Base-by-base conservation (phyloP, 352 stramenopile genomes). In the Globisporangium paroecandrum region DNA sequence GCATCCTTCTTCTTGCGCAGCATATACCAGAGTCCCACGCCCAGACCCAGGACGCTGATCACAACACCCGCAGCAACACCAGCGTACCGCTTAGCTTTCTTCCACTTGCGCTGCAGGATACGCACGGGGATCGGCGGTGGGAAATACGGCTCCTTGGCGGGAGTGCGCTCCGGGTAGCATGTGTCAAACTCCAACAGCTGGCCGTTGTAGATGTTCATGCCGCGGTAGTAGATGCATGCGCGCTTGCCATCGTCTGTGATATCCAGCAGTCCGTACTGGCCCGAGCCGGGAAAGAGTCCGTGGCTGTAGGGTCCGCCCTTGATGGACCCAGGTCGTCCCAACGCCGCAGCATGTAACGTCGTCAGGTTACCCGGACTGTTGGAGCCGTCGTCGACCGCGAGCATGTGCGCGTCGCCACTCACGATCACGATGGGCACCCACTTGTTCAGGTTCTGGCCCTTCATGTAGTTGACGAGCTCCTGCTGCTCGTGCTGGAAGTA, bases 241-340 rank as follows among this genome's bases (percentile, higher is more conserved):
- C 76, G 75, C 8, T 71, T 72, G 10, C 84, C 85, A 66, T 93
- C 83, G 58, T 96, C 88, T 0, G 73, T 77, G n/a, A 96, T 74
- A 69, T 93, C 83, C 74, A 96, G 72, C n/a, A 94, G 47, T 8
- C 80, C 88, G 62, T 93, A 96, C 66, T 94, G 88, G 1, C 86
- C 89, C 6, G 86, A 77, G 12, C 90, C 89, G 24, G 89, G 82
- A 63, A 91, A 86, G 29, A 79, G 80, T 4, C 90, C 90, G 64
- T 97, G 89, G 68, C 83, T 94, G 66, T 97, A 97, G 0, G 90
- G 89, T 7, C 90, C 89, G 36, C 90, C 90, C 59, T 97, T 97
- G 55, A 94, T 79, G 9, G 85, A 94, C 0, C 87, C 87, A 1
- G 89, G 89, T 9, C 84, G 77, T 18, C 90, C 90, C 34, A 97